These are phyloP conservation scores for Mucor indicus DNA, from an alignment of 371 early-diverging fungal genomes.

Conservation along the genomic window DNA sequence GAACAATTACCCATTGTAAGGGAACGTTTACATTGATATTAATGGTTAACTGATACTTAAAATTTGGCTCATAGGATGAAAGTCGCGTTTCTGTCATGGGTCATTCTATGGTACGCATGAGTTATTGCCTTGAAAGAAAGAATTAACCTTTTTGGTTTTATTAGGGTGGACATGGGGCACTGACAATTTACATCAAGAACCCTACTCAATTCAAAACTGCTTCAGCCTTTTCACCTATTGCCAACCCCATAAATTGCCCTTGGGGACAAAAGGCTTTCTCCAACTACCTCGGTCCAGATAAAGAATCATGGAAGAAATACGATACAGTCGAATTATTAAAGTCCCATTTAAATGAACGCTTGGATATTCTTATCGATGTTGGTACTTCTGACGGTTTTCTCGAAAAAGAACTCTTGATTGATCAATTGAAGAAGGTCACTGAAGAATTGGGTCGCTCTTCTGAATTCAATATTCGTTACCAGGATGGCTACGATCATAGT, in stretches of 20 bases:
- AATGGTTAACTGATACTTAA: background rate
- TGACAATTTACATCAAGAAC: constrained; percentile 70
- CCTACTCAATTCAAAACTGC: constrained; percentile 64
- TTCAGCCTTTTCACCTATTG: constrained; percentile 87
- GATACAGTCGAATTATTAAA: constrained; percentile 72
- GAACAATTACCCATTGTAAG: constrained; percentile 60
- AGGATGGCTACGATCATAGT: constrained; percentile 83
- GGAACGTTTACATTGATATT: too few relatives aligned
- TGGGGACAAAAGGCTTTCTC: constrained; percentile 83
- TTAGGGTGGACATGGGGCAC: constrained; percentile 92
- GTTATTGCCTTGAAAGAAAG: background rate
- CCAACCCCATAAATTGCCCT: constrained; percentile 64
- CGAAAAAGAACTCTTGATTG: constrained; percentile 62
- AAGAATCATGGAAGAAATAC: constrained; percentile 64
- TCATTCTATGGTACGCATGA: constrained; percentile 69
- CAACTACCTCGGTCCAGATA: constrained; percentile 67
- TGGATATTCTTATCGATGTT: constrained; percentile 46
- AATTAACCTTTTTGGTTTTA: background rate
- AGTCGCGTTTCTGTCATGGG: constrained; percentile 71
- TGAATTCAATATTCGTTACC: constrained; percentile 63
- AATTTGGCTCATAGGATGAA: constrained; percentile 42
- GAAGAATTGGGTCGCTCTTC: constrained; percentile 33
- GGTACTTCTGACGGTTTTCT: constrained; percentile 74
- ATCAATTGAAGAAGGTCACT: constrained; percentile 49
- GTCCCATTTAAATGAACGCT: constrained; percentile 21